These are phyloP conservation scores for Diaporthe humulicola DNA, from an alignment of 2,329 filamentous ascomycete genomes.

Conservation along the genomic window DNA sequence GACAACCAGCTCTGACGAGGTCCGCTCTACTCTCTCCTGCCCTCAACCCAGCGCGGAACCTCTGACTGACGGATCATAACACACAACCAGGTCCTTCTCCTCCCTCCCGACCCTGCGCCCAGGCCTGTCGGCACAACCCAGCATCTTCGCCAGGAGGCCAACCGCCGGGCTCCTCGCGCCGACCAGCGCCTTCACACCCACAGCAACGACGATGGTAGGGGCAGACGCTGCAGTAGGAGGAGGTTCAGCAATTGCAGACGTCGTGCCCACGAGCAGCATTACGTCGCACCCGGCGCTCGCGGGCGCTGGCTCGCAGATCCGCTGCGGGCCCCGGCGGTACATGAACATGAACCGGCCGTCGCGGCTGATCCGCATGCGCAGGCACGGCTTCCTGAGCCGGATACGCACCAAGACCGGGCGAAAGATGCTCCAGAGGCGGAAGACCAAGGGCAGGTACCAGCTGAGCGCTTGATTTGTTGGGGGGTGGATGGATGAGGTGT, in stretches of 20 bases:
- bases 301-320: conserved; percentile 59
- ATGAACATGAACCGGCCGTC: conserved; percentile 69
- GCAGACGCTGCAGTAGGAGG: conserved; percentile 40
- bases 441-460: conserved; percentile 64
- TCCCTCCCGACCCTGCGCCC: conserved; percentile 66
- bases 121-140: conserved; percentile 49
- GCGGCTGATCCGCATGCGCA: conserved; percentile 70
- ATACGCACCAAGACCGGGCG: conserved; percentile 64
- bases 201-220: conserved; percentile 40
- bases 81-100: conserved; percentile 48
- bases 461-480: conserved; percentile 50
- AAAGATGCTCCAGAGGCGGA: conserved; percentile 66
- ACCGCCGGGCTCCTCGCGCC: conserved; percentile 47
- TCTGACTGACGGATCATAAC: background rate
- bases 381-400: conserved; percentile 69
- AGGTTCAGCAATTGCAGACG: conserved; percentile 48
- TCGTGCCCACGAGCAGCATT: conserved; percentile 61
- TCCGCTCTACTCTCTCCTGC: background rate
- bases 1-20: conserved; percentile 33
- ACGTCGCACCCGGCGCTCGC: conserved; percentile 66
- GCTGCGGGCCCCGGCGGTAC: conserved; percentile 65
- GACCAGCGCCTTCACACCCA: conserved; percentile 42
- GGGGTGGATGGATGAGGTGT: background rate
- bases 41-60: background rate
- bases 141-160: conserved; percentile 46